Conservation (phyloP, 257 asterid species). For the Gentiana straminea region DNA sequence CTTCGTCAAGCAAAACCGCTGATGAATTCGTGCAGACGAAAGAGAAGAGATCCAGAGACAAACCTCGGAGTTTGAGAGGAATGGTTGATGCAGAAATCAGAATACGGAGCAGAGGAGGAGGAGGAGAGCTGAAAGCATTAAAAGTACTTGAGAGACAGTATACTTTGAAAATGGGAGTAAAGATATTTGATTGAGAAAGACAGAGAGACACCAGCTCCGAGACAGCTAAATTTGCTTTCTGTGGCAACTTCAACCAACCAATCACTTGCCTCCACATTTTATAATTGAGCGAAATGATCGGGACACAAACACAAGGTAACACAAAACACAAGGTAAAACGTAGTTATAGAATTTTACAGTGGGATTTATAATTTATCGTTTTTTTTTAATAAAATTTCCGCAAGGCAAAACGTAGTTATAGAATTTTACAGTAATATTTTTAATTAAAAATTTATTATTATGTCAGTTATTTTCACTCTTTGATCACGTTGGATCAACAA, state of each 20-base stretch:
- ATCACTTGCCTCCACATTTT: conserved; percentile 17
- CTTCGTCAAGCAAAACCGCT: neutral
- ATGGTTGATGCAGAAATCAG: conserved; percentile 5
- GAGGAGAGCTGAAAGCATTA: conserved; percentile 10
- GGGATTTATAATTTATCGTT: no score
- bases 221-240: conserved; percentile 6
- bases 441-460: no score
- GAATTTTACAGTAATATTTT: no score
- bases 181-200: neutral
- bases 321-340: no score
- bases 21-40: neutral
- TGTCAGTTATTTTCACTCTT: no score
- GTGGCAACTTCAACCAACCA: conserved; percentile 18
- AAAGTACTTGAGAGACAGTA: conserved; percentile 1
- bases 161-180: neutral
- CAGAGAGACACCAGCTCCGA: conserved; percentile 1
- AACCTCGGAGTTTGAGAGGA: neutral
- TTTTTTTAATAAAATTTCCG: no score
- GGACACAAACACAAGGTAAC: no score
- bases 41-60: neutral
- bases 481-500: no score
- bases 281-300: no score
- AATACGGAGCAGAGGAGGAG: neutral
- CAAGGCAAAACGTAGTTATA: neutral
- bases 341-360: neutral